Evolutionary conservation across 2,329 filamentous ascomycete species (phyloP).

Genomic region (Aspergillus texensis): DNA sequence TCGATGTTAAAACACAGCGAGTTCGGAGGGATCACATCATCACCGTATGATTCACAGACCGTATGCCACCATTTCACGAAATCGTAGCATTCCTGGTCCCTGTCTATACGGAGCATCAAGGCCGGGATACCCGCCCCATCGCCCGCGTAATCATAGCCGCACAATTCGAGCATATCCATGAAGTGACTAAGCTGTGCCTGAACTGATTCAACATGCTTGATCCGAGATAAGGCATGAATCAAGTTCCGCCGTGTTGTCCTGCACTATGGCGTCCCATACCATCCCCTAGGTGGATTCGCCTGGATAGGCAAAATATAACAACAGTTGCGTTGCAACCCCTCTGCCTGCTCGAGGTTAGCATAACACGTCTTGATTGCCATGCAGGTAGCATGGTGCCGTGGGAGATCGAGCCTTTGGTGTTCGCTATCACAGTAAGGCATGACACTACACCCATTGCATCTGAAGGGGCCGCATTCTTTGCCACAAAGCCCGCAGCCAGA

Average conservation of each 20-base stretch:
- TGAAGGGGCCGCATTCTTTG: background rate
- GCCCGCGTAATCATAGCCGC: background rate
- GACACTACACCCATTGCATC: background rate
- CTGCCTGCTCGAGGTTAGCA: background rate
- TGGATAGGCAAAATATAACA: no score
- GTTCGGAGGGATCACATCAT: background rate
- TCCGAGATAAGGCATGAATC: background rate
- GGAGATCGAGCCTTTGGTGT: background rate
- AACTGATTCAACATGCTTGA: background rate
- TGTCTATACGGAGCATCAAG: background rate
- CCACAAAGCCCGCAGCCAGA: background rate
- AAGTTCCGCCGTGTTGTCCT: background rate
- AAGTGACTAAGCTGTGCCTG: background rate
- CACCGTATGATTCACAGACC: background rate
- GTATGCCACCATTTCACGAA: background rate
- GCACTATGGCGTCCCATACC: background rate
- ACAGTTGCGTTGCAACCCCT: background rate
- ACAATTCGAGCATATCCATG: background rate
- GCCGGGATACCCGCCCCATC: background rate
- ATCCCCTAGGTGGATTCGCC: no score
- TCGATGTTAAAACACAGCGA: background rate
- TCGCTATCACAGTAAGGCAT: background rate
- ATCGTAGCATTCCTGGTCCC: background rate
- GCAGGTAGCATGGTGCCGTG: background rate
- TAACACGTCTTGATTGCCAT: background rate